A percentile compares a stretch with the other conserved stretches of the same genome.
Conservation (phyloP, 73 alveolate species). For the Paraurostyla sp. region DNA sequence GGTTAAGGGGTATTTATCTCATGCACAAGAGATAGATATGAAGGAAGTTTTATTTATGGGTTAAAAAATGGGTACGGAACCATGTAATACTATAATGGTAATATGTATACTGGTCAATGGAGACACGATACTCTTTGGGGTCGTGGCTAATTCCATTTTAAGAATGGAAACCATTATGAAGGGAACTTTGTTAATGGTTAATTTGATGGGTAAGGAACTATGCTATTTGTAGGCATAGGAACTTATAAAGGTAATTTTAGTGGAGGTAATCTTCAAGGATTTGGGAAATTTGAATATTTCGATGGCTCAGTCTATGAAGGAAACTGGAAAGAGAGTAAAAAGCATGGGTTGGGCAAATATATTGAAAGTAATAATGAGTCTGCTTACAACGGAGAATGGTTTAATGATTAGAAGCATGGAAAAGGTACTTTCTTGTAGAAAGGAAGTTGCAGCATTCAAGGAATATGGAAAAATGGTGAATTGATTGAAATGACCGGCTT, state of each 20-base stretch:
- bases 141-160: conserved; percentile 13
- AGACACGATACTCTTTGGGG: conserved; percentile 28
- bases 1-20: conserved; percentile 57
- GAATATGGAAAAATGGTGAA: conserved; percentile 19
- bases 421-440: conserved; percentile 37
- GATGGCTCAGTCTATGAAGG: conserved; percentile 72
- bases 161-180: conserved; percentile 48
- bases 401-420: conserved; percentile 67
- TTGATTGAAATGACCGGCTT: conserved; percentile 40
- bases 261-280: conserved; percentile 10
- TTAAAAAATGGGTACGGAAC: conserved; percentile 65
- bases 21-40: conserved; percentile 49
- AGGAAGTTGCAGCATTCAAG: conserved; percentile 28
- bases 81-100: conserved; percentile 6
- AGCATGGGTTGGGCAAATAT: conserved; percentile 63
- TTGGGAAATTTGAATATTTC: conserved; percentile 77
- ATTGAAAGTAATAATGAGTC: conserved; percentile 51
- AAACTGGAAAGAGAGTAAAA: conserved; percentile 60
- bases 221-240: conserved; percentile 43
- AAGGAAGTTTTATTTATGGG: conserved; percentile 39
- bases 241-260: conserved; percentile 23
- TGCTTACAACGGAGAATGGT: conserved; percentile 62
- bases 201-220: conserved; percentile 34
- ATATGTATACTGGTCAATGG: conserved; percentile 24
- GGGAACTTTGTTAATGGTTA: conserved; percentile 28